A percentile compares a stretch with the other conserved stretches of the same genome.
Evolutionary conservation across 495 filamentous ascomycete genomes (phyloP).

Genomic region (Penicillium samsonianum): DNA sequence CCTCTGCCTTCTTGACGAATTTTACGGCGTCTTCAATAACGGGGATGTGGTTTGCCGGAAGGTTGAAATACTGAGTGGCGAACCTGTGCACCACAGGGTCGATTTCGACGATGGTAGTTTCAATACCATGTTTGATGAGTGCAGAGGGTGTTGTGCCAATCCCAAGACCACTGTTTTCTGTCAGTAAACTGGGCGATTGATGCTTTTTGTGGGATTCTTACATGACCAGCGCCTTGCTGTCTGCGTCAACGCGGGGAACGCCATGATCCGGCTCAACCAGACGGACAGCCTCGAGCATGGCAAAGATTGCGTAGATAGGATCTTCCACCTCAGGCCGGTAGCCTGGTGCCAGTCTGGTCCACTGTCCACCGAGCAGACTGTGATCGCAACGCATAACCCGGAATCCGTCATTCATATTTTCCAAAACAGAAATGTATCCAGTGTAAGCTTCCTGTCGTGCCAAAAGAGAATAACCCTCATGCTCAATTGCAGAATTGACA

Average conservation of each 20-base stretch:
- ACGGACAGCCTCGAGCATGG: constrained; percentile 87
- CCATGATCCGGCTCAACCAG: constrained; percentile 61
- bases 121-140: constrained; percentile 81
- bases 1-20: constrained; percentile 61
- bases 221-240: constrained; percentile 84
- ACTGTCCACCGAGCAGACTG: constrained; percentile 92
- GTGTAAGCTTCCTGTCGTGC: constrained; percentile 82
- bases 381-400: constrained; percentile 91
- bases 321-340: constrained; percentile 63
- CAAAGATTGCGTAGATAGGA: constrained; percentile 90
- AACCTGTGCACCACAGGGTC: constrained; percentile 86
- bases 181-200: neutral
- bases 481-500: constrained; percentile 63
- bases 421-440: constrained; percentile 88
- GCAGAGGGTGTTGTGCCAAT: constrained; percentile 89
- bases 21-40: constrained; percentile 78
- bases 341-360: constrained; percentile 47
- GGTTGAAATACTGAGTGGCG: constrained; percentile 77
- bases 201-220: constrained; percentile 27
- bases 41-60: constrained; percentile 74
- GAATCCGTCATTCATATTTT: constrained; percentile 68
- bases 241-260: constrained; percentile 54
- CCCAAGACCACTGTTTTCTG: constrained; percentile 70
- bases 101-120: constrained; percentile 91
- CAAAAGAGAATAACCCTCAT: constrained; percentile 58